Evolutionary conservation across 208 protist genomes (phyloP).

Genomic region (Wallacemonas sp.): DNA sequence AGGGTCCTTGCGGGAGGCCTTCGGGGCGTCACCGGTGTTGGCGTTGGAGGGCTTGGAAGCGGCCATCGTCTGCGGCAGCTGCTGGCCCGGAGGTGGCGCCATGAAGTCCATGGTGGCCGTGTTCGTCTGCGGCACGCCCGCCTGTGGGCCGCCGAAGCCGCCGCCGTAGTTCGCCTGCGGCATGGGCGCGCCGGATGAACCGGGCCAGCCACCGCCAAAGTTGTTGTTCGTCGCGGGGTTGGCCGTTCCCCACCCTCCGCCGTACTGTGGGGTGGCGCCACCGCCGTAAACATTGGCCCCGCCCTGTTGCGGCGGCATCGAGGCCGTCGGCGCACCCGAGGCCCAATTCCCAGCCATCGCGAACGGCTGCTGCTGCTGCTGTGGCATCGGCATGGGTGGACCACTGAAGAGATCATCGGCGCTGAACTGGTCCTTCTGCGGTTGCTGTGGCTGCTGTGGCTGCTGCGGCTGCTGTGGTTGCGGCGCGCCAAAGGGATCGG

Average conservation of each 20-base stretch:
- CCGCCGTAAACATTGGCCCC: constrained; percentile 3
- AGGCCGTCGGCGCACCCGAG: neutral
- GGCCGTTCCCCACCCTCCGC: constrained; percentile 16
- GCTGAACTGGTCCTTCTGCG: constrained; percentile 39
- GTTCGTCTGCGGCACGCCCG: constrained; percentile 3
- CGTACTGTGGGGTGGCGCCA: neutral
- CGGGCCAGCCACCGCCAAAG: neutral
- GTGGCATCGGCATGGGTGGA: constrained; percentile 17
- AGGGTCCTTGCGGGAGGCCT: constrained; percentile 51
- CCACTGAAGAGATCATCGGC: constrained; percentile 48
- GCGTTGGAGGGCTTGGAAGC: neutral
- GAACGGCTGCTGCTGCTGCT: constrained; percentile 23
- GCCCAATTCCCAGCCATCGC: constrained; percentile 12
- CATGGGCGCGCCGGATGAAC: neutral
- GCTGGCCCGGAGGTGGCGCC: constrained; percentile 34
- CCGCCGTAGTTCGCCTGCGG: neutral
- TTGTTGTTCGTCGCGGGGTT: constrained; percentile 6
- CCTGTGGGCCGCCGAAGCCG: constrained; percentile 3
- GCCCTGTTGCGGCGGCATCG: too few relatives aligned
- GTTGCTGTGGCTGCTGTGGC: constrained; percentile 11
- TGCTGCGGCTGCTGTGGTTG: neutral
- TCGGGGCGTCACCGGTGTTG: constrained; percentile 7
- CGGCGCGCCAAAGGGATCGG: constrained; percentile 16
- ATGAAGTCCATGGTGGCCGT: constrained; percentile 49
- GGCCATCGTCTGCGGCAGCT: neutral